Evolutionary conservation across 2,329 filamentous ascomycete species (phyloP), one percentile per base, ranked within the genome.

Genomic region (Aspergillus fijiensis): DNA sequence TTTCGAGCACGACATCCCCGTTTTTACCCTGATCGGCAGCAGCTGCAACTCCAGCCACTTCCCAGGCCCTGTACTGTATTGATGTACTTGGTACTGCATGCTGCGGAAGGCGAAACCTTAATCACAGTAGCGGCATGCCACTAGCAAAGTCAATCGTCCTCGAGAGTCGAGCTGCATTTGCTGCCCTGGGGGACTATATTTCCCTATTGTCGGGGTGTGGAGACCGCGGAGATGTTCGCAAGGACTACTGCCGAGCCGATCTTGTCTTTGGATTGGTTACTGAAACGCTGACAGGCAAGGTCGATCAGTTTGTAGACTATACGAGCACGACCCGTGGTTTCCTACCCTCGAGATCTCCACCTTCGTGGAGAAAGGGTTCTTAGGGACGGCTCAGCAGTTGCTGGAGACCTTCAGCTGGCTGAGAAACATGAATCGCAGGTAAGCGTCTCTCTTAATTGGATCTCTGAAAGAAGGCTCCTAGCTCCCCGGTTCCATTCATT

Each of bases 71-170:
- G 27, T 29, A 7, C 27, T 29, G 7, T 9, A 29, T 29, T 2
- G 7, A 29, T 7, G 27, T 29, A 9, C 27, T 29, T 7, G 5
- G 27, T 29, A 35, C 33, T 14, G 27, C 11, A 35, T 33, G 19
- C 45, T 21, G 42, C 31, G 45, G 33, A 54, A 54, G 4, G 7
- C 25, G 16, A 48, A 54, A 58, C 51, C 49, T 51, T 49, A 49
- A 54, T 50, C 21, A 11, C 50, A 21, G 53, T 53, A 39, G 39
- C 52, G 49, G 47, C 45, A 31, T 39, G 14, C 42, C 19, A 21
- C 53, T 55, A 55, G 53, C 45, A 55, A 49, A 55, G 45, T 55
- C 33, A 25, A 35, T 49, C 53, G 29, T 10, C 2, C 42, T 23
- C 11, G 29, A 9, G 27, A 49, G 49, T 42, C 12, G 53, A 48